Percentiles rank a stretch among this genome's conserved stretches.
Evolutionary conservation across 352 stramenopile species (phyloP).

Genomic region (Lagenidium sp.): DNA sequence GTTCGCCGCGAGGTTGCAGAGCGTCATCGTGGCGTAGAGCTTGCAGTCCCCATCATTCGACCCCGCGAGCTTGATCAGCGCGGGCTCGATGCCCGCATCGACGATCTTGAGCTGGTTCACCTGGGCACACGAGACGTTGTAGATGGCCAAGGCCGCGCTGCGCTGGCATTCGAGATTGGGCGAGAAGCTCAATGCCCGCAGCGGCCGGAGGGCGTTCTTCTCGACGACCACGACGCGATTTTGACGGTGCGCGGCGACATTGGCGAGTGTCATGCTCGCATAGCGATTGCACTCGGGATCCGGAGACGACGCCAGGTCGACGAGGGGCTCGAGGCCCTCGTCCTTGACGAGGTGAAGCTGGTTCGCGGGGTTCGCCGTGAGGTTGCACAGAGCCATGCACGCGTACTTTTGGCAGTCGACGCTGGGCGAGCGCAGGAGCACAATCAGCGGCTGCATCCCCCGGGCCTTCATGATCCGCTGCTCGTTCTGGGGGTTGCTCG

Average conservation of each 20-base stretch:
- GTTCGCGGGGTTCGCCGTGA: slow-evolving; percentile 88
- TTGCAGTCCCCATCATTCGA: slow-evolving; percentile 90
- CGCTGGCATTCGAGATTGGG: slow-evolving; percentile 87
- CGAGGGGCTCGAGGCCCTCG: slow-evolving; percentile 60
- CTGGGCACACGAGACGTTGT: slow-evolving; percentile 93
- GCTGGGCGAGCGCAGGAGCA: slow-evolving; percentile 32
- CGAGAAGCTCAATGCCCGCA: slow-evolving; percentile 76
- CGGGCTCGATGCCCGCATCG: slow-evolving; percentile 77
- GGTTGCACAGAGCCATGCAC: slow-evolving; percentile 94
- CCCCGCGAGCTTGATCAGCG: slow-evolving; percentile 79
- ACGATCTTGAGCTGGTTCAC: slow-evolving; percentile 88
- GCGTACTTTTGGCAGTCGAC: slow-evolving; percentile 77
- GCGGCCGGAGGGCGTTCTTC: slow-evolving; percentile 56
- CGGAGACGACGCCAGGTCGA: slow-evolving; percentile 63
- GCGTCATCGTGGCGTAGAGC: slow-evolving; percentile 91
- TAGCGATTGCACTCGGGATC: slow-evolving; percentile 83
- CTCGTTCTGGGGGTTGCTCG: slow-evolving; percentile 62
- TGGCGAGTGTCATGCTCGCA: slow-evolving; percentile 92
- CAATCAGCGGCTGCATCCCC: slow-evolving; percentile 55
- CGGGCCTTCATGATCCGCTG: slow-evolving; percentile 73
- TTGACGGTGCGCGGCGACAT: slow-evolving; percentile 85
- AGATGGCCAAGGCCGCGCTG: slow-evolving; percentile 87
- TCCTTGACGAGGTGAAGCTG: slow-evolving; percentile 85
- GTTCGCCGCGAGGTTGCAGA: slow-evolving; percentile 95
- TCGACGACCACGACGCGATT: slow-evolving; percentile 89